Evolutionary conservation across 2,329 filamentous ascomycete genomes (phyloP).

Genomic region (Trichoderma brevicompactum): DNA sequence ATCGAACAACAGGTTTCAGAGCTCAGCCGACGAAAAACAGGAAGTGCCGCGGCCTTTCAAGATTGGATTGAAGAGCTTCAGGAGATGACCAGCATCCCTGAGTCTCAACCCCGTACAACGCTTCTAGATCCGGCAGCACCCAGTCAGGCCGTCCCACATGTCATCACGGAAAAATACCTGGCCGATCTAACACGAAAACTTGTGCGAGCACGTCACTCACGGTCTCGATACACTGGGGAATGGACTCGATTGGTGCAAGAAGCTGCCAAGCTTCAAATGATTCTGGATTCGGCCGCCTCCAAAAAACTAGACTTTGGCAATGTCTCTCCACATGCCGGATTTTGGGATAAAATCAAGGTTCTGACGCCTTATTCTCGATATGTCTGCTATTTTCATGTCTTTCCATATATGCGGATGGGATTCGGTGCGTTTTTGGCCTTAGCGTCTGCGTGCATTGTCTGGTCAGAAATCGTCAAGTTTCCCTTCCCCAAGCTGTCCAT

Average conservation of each 20-base stretch:
- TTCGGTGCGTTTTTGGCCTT: slow-evolving; percentile 70
- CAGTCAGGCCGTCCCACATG: slow-evolving; percentile 64
- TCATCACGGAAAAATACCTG: slow-evolving; percentile 91
- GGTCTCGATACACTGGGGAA: slow-evolving; percentile 79
- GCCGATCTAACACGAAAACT: slow-evolving; percentile 86
- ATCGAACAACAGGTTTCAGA: slow-evolving; percentile 81
- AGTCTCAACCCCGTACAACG: slow-evolving; percentile 55
- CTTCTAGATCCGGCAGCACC: slow-evolving; percentile 50
- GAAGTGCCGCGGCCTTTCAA: slow-evolving; percentile 73
- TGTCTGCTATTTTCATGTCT: slow-evolving; percentile 71
- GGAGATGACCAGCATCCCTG: slow-evolving; percentile 73
- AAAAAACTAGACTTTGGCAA: slow-evolving; percentile 77
- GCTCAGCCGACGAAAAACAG: slow-evolving; percentile 78
- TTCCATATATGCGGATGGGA: slow-evolving; percentile 69
- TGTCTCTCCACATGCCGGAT: slow-evolving; percentile 58
- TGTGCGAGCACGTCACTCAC: slow-evolving; percentile 79
- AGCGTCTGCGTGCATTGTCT: slow-evolving; percentile 83
- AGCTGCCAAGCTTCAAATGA: slow-evolving; percentile 75
- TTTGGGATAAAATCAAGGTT: slow-evolving; percentile 60
- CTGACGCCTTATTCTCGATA: slow-evolving; percentile 84
- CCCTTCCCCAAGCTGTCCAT: slow-evolving; percentile 76
- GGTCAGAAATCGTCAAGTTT: slow-evolving; percentile 92
- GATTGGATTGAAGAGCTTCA: slow-evolving; percentile 97
- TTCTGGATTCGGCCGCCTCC: slow-evolving; percentile 81
- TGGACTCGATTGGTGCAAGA: slow-evolving; percentile 80